Percentiles rank a stretch among this genome's conserved stretches.
Evolutionary conservation across 805 yeast genomes (phyloP).

Genomic region (Candida ulmi): DNA sequence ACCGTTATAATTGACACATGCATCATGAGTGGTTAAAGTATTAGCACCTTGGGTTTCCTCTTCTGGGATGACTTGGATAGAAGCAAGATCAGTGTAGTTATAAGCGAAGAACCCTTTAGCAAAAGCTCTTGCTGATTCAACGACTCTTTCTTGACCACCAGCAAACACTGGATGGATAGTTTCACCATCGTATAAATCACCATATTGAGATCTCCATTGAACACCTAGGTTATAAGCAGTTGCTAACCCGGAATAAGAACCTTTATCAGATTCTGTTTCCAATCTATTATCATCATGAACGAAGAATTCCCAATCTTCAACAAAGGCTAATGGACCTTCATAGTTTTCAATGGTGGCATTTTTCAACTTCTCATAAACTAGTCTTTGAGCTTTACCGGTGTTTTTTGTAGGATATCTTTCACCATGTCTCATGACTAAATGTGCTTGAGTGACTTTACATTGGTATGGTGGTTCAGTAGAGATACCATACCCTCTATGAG

Average conservation of each 20-base stretch:
- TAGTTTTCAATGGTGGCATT: conserved; percentile 29
- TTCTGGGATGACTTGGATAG: conserved; percentile 34
- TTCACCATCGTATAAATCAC: conserved; percentile 31
- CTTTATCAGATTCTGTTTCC: conserved; percentile 34
- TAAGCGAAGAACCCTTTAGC: conserved; percentile 45
- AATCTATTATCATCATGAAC: conserved; percentile 32
- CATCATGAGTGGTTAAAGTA: conserved; percentile 41
- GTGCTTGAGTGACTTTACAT: conserved; percentile 61
- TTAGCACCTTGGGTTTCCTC: conserved; percentile 41
- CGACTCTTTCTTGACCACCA: conserved; percentile 42
- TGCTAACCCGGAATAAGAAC: conserved; percentile 42
- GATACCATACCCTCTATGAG: conserved; percentile 48
- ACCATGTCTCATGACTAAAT: conserved; percentile 70
- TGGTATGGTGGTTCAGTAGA: conserved; percentile 40
- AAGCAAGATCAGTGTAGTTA: conserved; percentile 27
- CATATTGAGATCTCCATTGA: conserved; percentile 38
- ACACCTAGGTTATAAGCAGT: conserved; percentile 41
- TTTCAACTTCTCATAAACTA: conserved; percentile 28
- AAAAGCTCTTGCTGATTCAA: conserved; percentile 40
- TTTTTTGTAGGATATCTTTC: conserved; percentile 62
- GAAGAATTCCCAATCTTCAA: conserved; percentile 50
- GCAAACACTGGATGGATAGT: conserved; percentile 40
- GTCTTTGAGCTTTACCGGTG: conserved; percentile 22
- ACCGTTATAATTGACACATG: conserved; percentile 34
- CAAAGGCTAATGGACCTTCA: conserved; percentile 47